Percentiles rank a stretch among this genome's conserved stretches.
Evolutionary conservation across 768 basidiomycete species (phyloP).

Genomic region (Hypsizygus marmoreus): DNA sequence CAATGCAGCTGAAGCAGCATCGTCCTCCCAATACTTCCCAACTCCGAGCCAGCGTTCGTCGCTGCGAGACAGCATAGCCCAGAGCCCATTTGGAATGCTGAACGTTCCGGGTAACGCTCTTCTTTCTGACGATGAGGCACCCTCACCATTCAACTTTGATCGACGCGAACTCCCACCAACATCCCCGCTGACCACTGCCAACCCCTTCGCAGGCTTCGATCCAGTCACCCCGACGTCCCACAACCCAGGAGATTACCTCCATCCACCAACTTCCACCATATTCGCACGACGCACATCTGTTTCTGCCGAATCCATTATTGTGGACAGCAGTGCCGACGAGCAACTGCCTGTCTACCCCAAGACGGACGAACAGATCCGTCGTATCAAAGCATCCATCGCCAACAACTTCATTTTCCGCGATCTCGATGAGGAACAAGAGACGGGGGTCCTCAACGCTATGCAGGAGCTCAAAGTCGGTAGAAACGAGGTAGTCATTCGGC

Average conservation of each 20-base stretch:
- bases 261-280: conserved; percentile 72
- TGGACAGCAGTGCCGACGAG: conserved; percentile 66
- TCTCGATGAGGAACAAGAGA: conserved; percentile 94
- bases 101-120: conserved; percentile 83
- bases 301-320: conserved; percentile 93
- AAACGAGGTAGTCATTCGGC: conserved; percentile 91
- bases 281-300: conserved; percentile 93
- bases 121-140: conserved; percentile 51
- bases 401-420: conserved; percentile 95
- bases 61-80: conserved; percentile 52
- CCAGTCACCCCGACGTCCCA: conserved; percentile 46
- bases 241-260: conserved; percentile 66
- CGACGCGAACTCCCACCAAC: conserved; percentile 62
- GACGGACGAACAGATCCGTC: conserved; percentile 76
- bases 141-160: conserved; percentile 62
- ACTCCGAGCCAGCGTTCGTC: conserved; percentile 53
- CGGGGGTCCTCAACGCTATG: conserved; percentile 94
- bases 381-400: conserved; percentile 85
- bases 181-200: conserved; percentile 54
- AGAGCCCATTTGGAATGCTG: conserved; percentile 76
- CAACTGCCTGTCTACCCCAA: conserved; percentile 79
- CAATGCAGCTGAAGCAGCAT: conserved; percentile 30
- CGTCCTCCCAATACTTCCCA: conserved; percentile 59
- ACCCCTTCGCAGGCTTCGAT: conserved; percentile 58
- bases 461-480: conserved; percentile 73